Base-by-base conservation (phyloP, 2,329 filamentous ascomycete genomes). In the Reticulascus tulasneorum region DNA sequence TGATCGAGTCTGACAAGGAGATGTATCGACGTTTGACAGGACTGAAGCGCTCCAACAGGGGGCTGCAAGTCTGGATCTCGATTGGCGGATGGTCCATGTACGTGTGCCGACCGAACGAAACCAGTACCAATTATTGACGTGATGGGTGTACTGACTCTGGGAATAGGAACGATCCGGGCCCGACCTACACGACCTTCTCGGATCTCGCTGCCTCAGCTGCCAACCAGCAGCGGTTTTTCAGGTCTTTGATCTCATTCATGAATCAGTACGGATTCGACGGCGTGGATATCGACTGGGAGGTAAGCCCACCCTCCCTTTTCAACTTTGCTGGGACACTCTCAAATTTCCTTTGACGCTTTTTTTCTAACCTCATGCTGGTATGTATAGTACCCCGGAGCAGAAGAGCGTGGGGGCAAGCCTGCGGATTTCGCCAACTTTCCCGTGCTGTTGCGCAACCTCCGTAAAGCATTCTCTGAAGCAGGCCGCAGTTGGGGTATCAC, bases 231-330 rank as follows among this genome's bases (percentile, higher is more conserved):
- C 45, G 40, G 1, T 73, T 73, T 42, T 54, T 64, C 36, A 40
- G 49, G 2, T 59, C 54, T 1, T 41, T 69, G 0, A 40, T 60
- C 2, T 28, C 36, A 1, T 71, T 73, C 44, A 54, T 73, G 47
- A 22, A 46, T 2, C 57, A 50, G 9, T 69, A 67, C 44, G 52
- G 52, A 2, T 67, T 73, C 31, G 61, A 66, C 42, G 66, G 66
- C 3, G 51, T 69, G 4, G 66, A 73, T 33, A 44, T 73, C 12
- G 63, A 73, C 41, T 73, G 67, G 68, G 58, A 63, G 11, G 23
- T 27, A 7, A 27, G 25, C 7, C 30, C 56, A 61, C 13, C 17
- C n/a, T 33, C 53, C 51, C 12, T 30, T 24, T 18, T 29, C 38
- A 17, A n/a, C n/a, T n/a, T n/a, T n/a, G n/a, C 9, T 12, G 17